These are phyloP conservation scores for Podila minutissima DNA, from an alignment of 192 early-diverging fungal genomes.

Conservation along the genomic window DNA sequence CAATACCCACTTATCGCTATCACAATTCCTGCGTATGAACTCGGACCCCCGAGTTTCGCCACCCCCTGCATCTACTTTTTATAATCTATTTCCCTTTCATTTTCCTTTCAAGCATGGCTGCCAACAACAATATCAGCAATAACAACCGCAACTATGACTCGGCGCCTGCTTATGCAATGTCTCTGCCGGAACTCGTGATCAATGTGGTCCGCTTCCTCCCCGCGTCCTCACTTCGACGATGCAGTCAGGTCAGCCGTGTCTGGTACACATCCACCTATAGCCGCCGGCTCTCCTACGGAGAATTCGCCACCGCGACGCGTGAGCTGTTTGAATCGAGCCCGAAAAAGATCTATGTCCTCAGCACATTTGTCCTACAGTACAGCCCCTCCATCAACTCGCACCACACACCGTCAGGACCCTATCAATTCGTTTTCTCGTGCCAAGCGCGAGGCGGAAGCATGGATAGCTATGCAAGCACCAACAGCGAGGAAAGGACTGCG, in stretches of 20 bases:
- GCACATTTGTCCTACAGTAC: constrained; percentile 15
- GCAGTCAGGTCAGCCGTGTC: neutral
- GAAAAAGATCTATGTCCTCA: constrained; percentile 9
- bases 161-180: neutral
- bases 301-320: neutral
- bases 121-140: neutral
- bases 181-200: neutral
- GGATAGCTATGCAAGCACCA: constrained; percentile 10
- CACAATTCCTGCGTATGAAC: too few relatives aligned
- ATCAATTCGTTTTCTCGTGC: constrained; percentile 29
- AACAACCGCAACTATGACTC: neutral
- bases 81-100: too few relatives aligned
- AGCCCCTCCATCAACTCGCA: neutral
- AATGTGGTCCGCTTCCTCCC: neutral
- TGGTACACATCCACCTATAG: neutral
- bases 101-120: neutral
- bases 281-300: neutral
- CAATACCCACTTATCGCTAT: too few relatives aligned
- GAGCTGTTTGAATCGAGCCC: neutral
- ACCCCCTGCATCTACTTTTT: too few relatives aligned
- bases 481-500: constrained; percentile 6
- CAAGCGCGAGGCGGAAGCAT: constrained; percentile 6
- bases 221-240: neutral
- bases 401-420: neutral
- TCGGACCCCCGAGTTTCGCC: too few relatives aligned